These are phyloP conservation scores for Fraxinus floribunda DNA, from an alignment of 305 asterid genomes.

Conservation along the genomic window DNA sequence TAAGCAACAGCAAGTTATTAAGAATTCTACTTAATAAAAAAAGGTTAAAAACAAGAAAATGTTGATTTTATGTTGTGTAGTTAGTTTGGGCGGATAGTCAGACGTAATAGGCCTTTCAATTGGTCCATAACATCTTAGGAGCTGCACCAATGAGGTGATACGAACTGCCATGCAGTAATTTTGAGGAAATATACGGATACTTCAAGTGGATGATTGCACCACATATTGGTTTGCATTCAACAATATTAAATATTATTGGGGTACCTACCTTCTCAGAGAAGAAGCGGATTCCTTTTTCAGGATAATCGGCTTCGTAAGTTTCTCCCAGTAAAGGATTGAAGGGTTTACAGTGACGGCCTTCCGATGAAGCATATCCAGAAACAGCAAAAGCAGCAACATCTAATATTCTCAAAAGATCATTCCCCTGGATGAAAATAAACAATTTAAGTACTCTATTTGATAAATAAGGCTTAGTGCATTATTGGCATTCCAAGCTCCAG, in stretches of 20 bases:
- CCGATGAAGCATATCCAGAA: conserved; percentile 97
- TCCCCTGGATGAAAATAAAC: conserved; percentile 53
- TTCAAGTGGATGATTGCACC: neutral
- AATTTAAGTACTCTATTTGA: neutral
- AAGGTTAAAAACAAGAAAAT: neutral
- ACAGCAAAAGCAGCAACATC: conserved; percentile 94
- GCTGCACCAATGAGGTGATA: neutral
- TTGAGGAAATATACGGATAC: neutral
- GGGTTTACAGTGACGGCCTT: conserved; percentile 90
- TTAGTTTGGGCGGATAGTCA: neutral
- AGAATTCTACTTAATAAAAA: neutral
- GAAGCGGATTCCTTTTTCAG: conserved; percentile 83
- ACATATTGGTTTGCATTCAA: neutral
- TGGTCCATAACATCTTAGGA: neutral
- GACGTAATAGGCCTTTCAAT: conserved; percentile 21
- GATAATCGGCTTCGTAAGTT: conserved; percentile 95
- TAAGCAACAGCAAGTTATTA: neutral
- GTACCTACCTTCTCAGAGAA: conserved; percentile 79
- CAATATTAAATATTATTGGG: neutral
- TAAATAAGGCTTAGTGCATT: neutral
- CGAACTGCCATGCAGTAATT: neutral
- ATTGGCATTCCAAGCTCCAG: neutral
- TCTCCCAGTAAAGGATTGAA: conserved; percentile 96
- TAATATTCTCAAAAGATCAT: conserved; percentile 73
- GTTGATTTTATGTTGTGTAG: neutral